Evolutionary conservation across 148 eudicot species (phyloP), one percentile per base, ranked within the genome.

Genomic region (Dysphania ambrosioides): DNA sequence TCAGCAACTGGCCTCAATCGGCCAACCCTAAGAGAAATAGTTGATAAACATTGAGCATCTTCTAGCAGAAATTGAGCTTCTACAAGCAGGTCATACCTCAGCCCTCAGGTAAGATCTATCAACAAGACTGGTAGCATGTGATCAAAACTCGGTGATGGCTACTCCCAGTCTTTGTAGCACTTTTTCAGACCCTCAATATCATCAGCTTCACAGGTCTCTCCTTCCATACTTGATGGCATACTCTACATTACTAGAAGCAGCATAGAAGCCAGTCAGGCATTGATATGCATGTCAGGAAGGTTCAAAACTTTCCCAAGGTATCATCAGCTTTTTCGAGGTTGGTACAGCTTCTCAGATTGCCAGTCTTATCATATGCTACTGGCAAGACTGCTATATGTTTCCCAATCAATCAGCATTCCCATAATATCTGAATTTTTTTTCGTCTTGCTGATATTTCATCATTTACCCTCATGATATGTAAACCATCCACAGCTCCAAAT

Each of bases 41-140:
- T 15, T 66, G 38, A 65, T 19, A 44, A 65, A 36, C 68, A 21
- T 65, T 65, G 30, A 53, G 57, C n/a, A 21, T 53, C n/a, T 53
- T 4, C 5, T 19, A 53, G 57, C 57, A 53, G 57, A 4, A 53
- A 21, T 18, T 53, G 8, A 53, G n/a, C 57, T 24, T 21, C 23
- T 53, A 3, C 13, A 53, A 53, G 57, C n/a, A 53, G 49, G 9
- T 3, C 49, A 6, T 42, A 15, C 49, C 16, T 4, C 49, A 42
- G 24, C 15, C 49, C 16, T 4, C 49, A 42, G 24, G 57, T 15
- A 44, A 44, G 51, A 53, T 53, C 57, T 3, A 53, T 53, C 13
- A 53, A n/a, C 18, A 18, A 7, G 12, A 15, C 12, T 53, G 57
- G 24, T 53, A 21, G 8, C 57, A 53, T 21, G n/a, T 18, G 23